These are phyloP conservation scores for Ensete ventricosum DNA, from an alignment of 176 grass and related monocot species.

Conservation along the genomic window DNA sequence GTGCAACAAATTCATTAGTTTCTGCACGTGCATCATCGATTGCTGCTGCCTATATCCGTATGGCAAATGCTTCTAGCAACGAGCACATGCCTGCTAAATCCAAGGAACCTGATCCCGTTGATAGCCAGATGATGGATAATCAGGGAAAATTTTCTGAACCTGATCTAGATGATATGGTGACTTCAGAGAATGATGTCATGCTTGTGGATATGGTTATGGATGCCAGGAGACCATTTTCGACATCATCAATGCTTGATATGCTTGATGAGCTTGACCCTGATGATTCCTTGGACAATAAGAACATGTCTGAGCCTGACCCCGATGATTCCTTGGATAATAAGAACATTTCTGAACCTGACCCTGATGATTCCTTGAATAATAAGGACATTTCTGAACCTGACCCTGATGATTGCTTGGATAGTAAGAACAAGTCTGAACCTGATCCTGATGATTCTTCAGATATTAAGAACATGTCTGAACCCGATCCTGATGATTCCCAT, in stretches of 20 bases:
- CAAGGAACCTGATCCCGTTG: conserved; percentile 28
- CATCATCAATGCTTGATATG: conserved; percentile 12
- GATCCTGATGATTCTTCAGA: background rate
- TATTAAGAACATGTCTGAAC: background rate
- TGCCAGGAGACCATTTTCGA: background rate
- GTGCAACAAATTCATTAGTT: conserved; percentile 37
- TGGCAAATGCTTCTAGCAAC: conserved; percentile 26
- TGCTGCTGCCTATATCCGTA: conserved; percentile 62
- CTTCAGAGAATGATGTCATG: conserved; percentile 25
- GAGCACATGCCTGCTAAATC: conserved; percentile 8
- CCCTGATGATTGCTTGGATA: conserved; percentile 20
- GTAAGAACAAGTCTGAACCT: conserved; percentile 4
- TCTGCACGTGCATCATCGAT: conserved; percentile 48
- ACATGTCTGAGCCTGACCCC: conserved; percentile 7
- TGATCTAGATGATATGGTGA: conserved; percentile 12
- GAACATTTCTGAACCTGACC: conserved; percentile 22
- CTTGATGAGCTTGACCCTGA: conserved; percentile 18
- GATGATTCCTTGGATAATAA: background rate
- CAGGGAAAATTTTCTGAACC: conserved; percentile 21
- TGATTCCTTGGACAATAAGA: conserved; percentile 2
- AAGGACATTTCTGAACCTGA: conserved; percentile 8
- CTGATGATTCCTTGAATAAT: conserved; percentile 17
- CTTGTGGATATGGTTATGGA: conserved; percentile 11
- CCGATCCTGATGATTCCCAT: background rate
- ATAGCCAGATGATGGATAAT: conserved; percentile 8